A percentile compares a stretch with the other conserved stretches of the same genome.
These are phyloP conservation scores for Trichoderma atrobrunneum DNA, from an alignment of 2,329 filamentous ascomycete species.

Conservation along the genomic window DNA sequence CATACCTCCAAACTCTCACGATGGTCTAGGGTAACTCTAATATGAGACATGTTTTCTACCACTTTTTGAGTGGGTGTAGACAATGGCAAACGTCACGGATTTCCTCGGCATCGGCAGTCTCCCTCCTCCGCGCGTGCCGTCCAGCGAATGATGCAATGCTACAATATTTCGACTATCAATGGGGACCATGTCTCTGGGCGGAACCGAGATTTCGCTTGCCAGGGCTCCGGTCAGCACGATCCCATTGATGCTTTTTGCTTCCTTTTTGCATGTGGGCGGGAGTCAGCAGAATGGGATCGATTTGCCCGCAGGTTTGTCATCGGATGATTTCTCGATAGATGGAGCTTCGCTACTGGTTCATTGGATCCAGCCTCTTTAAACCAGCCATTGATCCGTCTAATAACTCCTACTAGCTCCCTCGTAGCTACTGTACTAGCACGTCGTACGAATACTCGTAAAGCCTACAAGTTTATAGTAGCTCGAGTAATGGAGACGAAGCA, in stretches of 20 bases:
- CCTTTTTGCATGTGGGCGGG: not conserved
- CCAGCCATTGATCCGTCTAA: not conserved
- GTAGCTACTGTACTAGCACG: not conserved
- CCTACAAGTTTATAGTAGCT: not conserved
- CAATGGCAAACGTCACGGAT: not conserved
- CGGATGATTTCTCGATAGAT: not conserved
- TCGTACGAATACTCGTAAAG: not conserved
- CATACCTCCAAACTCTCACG: not conserved
- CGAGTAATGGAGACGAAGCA: not conserved
- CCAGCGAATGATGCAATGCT: not conserved
- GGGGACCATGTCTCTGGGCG: not conserved
- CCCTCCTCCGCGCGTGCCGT: not conserved
- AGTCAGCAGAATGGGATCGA: not conserved
- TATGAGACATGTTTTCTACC: not conserved
- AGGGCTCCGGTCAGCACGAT: constrained; percentile 2
- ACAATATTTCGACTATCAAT: not conserved
- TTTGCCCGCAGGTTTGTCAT: not conserved
- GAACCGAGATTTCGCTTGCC: constrained; percentile 8
- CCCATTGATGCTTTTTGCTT: not conserved
- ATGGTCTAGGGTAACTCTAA: constrained; percentile 16
- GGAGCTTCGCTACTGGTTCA: not conserved
- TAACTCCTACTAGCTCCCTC: not conserved
- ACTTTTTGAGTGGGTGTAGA: not conserved
- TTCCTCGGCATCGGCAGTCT: not conserved
- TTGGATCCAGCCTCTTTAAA: not conserved